These are phyloP conservation scores for Yueomyces sp. DNA, from an alignment of 805 yeast genomes.

Conservation along the genomic window DNA sequence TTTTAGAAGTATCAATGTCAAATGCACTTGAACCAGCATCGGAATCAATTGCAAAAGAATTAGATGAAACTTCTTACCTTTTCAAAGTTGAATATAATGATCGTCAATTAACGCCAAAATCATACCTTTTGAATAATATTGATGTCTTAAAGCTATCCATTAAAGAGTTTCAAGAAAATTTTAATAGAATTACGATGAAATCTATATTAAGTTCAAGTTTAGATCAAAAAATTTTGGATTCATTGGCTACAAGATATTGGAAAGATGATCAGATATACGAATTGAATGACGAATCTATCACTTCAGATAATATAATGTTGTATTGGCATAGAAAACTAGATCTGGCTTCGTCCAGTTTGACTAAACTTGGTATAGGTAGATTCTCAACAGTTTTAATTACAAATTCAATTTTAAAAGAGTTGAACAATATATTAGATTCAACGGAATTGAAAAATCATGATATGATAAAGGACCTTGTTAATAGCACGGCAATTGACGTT, in stretches of 20 bases:
- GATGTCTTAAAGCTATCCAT: slow-evolving; percentile 77
- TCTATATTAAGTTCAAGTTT: slow-evolving; percentile 68
- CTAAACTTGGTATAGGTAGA: slow-evolving; percentile 91
- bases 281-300: slow-evolving; percentile 34
- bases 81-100: slow-evolving; percentile 96
- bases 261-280: slow-evolving; percentile 36
- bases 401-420: slow-evolving; percentile 64
- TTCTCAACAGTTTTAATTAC: slow-evolving; percentile 73
- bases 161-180: slow-evolving; percentile 72
- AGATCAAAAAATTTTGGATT: slow-evolving; percentile 80
- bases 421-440: slow-evolving; percentile 55
- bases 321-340: slow-evolving; percentile 87
- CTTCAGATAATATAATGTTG: slow-evolving; percentile 38
- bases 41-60: slow-evolving; percentile 69
- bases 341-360: slow-evolving; percentile 65
- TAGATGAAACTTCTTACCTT: slow-evolving; percentile 84
- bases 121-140: slow-evolving; percentile 82
- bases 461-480: slow-evolving; percentile 67
- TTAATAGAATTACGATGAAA: slow-evolving; percentile 72
- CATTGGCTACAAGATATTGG: slow-evolving; percentile 89
- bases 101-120: slow-evolving; percentile 83
- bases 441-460: slow-evolving; percentile 79
- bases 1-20: slow-evolving; percentile 86
- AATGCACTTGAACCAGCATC: slow-evolving; percentile 79
- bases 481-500: slow-evolving; percentile 74